A percentile compares a stretch with the other conserved stretches of the same genome.
Evolutionary conservation across 1,284 basidiomycete species (phyloP).

Genomic region (Calocybe gambosa): DNA sequence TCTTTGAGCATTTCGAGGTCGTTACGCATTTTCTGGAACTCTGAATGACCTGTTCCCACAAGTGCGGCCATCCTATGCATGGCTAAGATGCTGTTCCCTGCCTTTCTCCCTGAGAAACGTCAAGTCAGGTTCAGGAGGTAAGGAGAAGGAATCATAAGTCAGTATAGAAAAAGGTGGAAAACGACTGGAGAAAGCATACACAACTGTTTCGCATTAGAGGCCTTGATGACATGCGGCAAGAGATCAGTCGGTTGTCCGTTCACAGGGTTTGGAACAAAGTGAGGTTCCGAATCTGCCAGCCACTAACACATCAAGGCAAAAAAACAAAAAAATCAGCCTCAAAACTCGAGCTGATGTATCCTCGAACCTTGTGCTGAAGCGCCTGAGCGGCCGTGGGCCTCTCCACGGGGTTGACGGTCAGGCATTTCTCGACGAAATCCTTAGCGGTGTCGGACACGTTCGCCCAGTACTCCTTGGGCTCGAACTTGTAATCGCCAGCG

Average conservation of each 20-base stretch:
- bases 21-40: constrained; percentile 49
- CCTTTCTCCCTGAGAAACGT: constrained; percentile 66
- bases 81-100: constrained; percentile 80
- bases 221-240: constrained; percentile 82
- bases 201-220: constrained; percentile 81
- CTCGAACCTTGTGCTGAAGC: constrained; percentile 52
- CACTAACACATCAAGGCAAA: constrained; percentile 37
- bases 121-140: too few relatives aligned
- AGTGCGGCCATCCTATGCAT: constrained; percentile 71
- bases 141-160: too few relatives aligned
- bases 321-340: not conserved
- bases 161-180: too few relatives aligned
- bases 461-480: constrained; percentile 85
- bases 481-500: constrained; percentile 87
- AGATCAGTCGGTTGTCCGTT: constrained; percentile 71
- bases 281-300: constrained; percentile 62
- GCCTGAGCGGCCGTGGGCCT: constrained; percentile 75
- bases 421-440: constrained; percentile 75
- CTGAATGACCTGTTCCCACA: constrained; percentile 30
- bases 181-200: constrained; percentile 46
- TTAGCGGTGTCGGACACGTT: constrained; percentile 79
- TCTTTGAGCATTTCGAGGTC: constrained; percentile 71
- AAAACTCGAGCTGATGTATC: not conserved
- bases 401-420: constrained; percentile 75
- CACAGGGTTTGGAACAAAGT: constrained; percentile 53